phyloP scores from a whole-genome alignment of 148 eudicot species.

The Bassia scoparia region DNA sequence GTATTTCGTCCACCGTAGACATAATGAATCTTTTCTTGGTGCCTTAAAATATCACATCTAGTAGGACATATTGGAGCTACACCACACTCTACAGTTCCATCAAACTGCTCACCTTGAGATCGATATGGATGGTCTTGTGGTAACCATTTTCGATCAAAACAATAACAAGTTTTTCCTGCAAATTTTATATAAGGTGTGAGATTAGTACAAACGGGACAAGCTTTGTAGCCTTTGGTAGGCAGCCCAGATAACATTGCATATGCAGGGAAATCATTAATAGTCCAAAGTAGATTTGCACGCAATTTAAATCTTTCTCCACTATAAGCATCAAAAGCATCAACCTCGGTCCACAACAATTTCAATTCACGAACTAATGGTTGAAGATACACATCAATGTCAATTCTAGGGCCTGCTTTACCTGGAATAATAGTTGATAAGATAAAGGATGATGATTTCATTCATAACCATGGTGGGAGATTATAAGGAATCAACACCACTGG shows the following conservation, averaged over 20 bases:
- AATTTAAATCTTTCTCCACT: neutral
- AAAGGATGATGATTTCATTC: neutral
- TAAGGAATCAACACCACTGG: neutral
- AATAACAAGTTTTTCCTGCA: slow-evolving; percentile 11
- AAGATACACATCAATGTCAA: neutral
- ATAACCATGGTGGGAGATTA: neutral
- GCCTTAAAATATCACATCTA: neutral
- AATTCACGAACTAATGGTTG: no score
- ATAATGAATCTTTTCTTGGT: neutral
- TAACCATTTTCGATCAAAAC: slow-evolving; percentile 4
- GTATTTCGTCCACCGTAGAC: neutral
- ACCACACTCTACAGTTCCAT: slow-evolving; percentile 18
- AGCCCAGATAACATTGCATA: slow-evolving; percentile 18
- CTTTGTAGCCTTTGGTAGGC: slow-evolving; percentile 16
- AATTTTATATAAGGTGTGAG: neutral
- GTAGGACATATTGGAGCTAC: neutral
- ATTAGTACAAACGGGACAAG: slow-evolving; percentile 14
- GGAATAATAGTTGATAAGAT: neutral
- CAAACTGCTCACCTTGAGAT: slow-evolving; percentile 6
- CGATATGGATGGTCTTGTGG: neutral
- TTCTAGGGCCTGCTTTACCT: neutral
- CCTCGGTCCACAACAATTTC: no score
- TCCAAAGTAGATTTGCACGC: neutral
- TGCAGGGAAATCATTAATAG: slow-evolving; percentile 24
- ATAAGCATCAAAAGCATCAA: slow-evolving; percentile 6